phyloP scores from a whole-genome alignment of 345 rosid species.

The Populus euphratica region DNA sequence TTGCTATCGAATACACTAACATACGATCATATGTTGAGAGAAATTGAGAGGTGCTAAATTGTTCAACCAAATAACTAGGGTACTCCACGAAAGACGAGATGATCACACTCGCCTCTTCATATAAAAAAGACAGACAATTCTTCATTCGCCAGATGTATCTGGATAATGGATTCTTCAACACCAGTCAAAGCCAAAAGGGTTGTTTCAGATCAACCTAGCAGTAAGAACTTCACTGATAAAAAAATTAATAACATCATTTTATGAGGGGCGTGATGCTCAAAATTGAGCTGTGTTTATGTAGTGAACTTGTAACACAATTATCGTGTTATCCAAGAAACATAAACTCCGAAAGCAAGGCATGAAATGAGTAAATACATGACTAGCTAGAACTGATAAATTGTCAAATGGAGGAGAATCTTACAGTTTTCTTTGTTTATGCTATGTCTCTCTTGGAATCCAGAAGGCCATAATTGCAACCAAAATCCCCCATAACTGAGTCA shows the following conservation, averaged over 20 bases:
- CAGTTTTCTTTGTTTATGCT: not conserved
- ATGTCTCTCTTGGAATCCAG: not conserved
- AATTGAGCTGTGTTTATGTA: not conserved
- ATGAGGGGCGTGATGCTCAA: not conserved
- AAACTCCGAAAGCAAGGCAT: not conserved
- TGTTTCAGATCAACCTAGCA: constrained; percentile 12
- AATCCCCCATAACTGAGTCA: not conserved
- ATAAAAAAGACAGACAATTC: not conserved
- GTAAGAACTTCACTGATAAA: not conserved
- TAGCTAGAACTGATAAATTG: not conserved
- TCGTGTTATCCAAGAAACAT: not conserved
- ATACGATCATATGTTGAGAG: too few species aligned
- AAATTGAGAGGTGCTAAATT: too few species aligned
- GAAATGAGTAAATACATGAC: not conserved
- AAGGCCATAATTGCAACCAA: not conserved
- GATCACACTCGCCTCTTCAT: not conserved
- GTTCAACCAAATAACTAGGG: too few species aligned
- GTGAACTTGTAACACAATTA: not conserved
- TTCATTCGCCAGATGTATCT: not conserved
- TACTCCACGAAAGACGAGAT: too few species aligned
- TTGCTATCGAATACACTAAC: too few species aligned
- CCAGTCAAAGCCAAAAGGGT: not conserved
- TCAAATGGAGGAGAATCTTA: too few species aligned
- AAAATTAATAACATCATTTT: not conserved
- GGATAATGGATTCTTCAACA: too few species aligned